Base-by-base conservation (phyloP, 2,329 filamentous ascomycete species). In the Samsoniella hepiali region DNA sequence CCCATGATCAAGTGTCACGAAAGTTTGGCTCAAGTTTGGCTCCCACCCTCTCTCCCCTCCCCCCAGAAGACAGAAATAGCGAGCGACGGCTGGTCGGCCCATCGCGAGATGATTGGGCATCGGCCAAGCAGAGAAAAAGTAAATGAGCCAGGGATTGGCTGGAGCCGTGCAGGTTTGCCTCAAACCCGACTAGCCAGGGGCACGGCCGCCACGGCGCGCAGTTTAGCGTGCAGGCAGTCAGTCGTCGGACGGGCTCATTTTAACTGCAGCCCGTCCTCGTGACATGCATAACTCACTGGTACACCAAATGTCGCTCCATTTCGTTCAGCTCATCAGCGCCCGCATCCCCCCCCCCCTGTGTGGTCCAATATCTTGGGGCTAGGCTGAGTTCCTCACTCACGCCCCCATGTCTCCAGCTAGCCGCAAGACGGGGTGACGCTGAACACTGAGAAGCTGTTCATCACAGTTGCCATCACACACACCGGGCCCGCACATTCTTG, bases 141-240 rank as follows among this genome's bases (percentile, higher is more conserved):
- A 59, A 59, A 50, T 59, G 57, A 50, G 57, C 44, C 22, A 59
- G 57, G 57, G 44, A 45, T 58, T 50, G 34, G 44, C 29, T 59
- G 34, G 44, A 44, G 32, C 42, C 15, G 13, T 50, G 47, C 34
- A 13, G 32, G 56, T 22, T 56, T 17, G 27, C 38, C 29, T 53
- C 50, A 36, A 53, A 53, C 50, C 40, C 27, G 27, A 57, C 40
- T 45, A 45, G 54, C 54, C 54, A 58, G 45, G 56, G 45, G 34
- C 45, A 42, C 45, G 45, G 57, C 22, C 44, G 51, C 56, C 42
- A 58, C 38, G 17, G 31, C 31, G n/a, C 22, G 31, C 45, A 27
- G n/a, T 10, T 22, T 58, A 34, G 17, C 38, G 40, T 22, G 22
- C 22, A 22, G 22, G 22, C 22, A 22, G 22, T 10, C 6, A 49